Evolutionary conservation across 768 basidiomycete genomes (phyloP).

Genomic region (Amanita exitialis): DNA sequence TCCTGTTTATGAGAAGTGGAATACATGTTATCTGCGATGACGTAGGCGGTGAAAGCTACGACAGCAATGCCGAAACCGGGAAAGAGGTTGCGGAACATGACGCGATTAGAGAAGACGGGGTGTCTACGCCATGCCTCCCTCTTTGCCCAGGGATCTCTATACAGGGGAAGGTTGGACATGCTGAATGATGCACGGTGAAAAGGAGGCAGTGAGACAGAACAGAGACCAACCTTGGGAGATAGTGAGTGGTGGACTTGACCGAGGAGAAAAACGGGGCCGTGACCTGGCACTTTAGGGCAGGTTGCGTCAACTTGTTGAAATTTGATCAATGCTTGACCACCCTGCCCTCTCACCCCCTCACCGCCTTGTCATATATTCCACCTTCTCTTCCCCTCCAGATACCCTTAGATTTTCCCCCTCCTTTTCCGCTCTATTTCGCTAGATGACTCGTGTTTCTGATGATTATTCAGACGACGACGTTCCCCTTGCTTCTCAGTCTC

Average conservation of each 20-base stretch:
- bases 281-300: constrained; percentile 48
- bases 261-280: constrained; percentile 14
- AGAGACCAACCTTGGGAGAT: constrained; percentile 4
- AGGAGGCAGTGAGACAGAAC: constrained; percentile 6
- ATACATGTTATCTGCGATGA: constrained; percentile 71
- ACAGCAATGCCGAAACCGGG: constrained; percentile 93
- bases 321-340: constrained; percentile 23
- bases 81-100: constrained; percentile 86
- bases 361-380: constrained; percentile 8
- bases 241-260: neutral
- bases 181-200: constrained; percentile 12
- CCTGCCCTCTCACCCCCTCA: constrained; percentile 20
- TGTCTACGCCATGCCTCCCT: constrained; percentile 87
- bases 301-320: constrained; percentile 30
- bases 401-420: constrained; percentile 13
- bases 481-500: constrained; percentile 35
- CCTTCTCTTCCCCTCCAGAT: constrained; percentile 6
- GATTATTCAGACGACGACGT: constrained; percentile 55
- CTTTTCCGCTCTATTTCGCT: constrained; percentile 16
- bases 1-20: constrained; percentile 20
- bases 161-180: constrained; percentile 63
- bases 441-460: constrained; percentile 36
- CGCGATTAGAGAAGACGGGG: constrained; percentile 77
- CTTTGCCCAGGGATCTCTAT: constrained; percentile 92
- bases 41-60: constrained; percentile 87